These are phyloP conservation scores for Zasmidium angulare DNA, from an alignment of 2,329 filamentous ascomycete species.

Conservation along the genomic window DNA sequence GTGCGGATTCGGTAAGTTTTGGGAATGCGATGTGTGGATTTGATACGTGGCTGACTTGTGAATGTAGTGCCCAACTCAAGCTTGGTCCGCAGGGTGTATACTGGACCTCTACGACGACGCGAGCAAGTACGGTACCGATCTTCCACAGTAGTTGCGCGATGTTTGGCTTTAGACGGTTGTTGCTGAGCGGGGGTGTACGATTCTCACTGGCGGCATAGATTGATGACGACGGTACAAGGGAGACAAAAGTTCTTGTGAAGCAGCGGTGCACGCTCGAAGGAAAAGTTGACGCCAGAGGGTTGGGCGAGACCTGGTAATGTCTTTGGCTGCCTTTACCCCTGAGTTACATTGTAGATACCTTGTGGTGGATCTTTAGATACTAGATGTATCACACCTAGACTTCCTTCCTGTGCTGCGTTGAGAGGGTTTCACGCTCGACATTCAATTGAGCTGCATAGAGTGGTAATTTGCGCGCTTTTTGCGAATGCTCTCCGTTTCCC, in stretches of 20 bases:
- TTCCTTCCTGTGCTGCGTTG: not conserved
- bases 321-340: not conserved
- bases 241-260: not conserved
- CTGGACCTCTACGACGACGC: constrained; percentile 97
- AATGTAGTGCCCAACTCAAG: constrained; percentile 80
- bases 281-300: not conserved
- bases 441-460: too few relatives aligned
- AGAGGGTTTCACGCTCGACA: too few relatives aligned
- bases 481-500: too few relatives aligned
- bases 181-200: too few relatives aligned
- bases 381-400: not conserved
- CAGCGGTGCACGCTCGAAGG: not conserved
- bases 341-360: not conserved
- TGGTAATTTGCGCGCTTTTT: too few relatives aligned
- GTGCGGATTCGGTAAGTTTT: constrained; percentile 76
- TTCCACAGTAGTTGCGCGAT: not conserved
- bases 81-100: constrained; percentile 92
- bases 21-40: not conserved
- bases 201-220: not conserved
- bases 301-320: not conserved
- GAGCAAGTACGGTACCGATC: constrained; percentile 23
- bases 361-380: not conserved
- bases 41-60: constrained; percentile 34
- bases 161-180: too few relatives aligned
- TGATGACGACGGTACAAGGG: not conserved